Base-by-base conservation (phyloP, 164 flowering plant species). In the Hamamelis virginiana region DNA sequence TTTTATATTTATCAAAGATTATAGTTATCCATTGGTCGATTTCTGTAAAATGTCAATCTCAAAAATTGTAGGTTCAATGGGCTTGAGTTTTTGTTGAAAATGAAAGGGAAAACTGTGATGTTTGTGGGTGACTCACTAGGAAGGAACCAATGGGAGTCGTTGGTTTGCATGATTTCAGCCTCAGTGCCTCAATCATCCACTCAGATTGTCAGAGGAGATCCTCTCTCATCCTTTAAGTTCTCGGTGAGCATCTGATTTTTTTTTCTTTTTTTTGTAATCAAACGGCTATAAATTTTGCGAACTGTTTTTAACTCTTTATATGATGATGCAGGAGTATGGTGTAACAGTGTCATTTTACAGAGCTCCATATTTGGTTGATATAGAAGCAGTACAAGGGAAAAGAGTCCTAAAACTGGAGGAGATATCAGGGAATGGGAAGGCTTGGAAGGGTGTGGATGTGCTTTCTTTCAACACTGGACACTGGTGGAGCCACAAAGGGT, bases 71-170 rank as follows among this genome's bases (percentile, higher is more conserved):
- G 98, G 81, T 94, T 94, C 65, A 48, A 88, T 77, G 98, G 91
- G 72, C 66, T 78, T 22, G 79, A 77, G 44, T 91, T 95, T 78
- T 58, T 92, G 81, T 1, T 22, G 62, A 87, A 77, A 47, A 91
- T 92, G 97, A 83, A 76, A 66, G 96, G 91, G 53, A 92, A 85
- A 68, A 83, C 79, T 0, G 77, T 95, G 65, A 89, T 95, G 97
- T 89, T 95, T 71, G 98, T 91, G 4, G 98, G 99, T 5, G 98
- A 96, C 62, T 92, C 98, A 0, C 69, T 96, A 2, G 96, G 97
- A 3, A 75, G 84, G 65, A 91, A 96, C 72, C 98, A 96, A 80
- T 96, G 99, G 99, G 80, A 96, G 82, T 96, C 98, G 0, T 69
- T 92, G 80, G 76, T 93, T 66, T 96, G 99, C 69, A 76, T 96